These are phyloP conservation scores for Aspergillus sp. DNA, from an alignment of 2,329 filamentous ascomycete species.

Conservation along the genomic window DNA sequence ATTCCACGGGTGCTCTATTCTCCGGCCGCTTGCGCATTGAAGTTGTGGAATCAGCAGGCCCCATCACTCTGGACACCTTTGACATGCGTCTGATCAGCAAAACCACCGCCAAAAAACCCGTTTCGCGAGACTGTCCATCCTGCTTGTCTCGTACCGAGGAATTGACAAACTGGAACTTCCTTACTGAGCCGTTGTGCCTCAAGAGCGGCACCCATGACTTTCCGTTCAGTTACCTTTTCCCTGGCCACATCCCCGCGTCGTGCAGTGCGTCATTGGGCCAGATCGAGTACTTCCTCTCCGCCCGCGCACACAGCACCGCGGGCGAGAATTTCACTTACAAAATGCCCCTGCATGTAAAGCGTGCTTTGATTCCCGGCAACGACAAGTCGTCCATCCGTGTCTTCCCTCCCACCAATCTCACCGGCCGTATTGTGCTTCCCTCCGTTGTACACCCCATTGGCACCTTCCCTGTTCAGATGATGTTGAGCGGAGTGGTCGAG, in stretches of 20 bases:
- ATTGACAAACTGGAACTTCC: slow-evolving; percentile 70
- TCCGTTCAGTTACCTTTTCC: slow-evolving; percentile 81
- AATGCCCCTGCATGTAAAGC: slow-evolving; percentile 63
- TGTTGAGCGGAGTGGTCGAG: slow-evolving; percentile 76
- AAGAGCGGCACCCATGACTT: slow-evolving; percentile 61
- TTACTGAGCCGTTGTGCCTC: slow-evolving; percentile 44
- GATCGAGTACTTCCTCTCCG: slow-evolving; percentile 71
- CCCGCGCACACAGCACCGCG: slow-evolving; percentile 54
- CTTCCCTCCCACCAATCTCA: slow-evolving; percentile 93
- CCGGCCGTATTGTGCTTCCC: slow-evolving; percentile 71
- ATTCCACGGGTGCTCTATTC: slow-evolving; percentile 74
- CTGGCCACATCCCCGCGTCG: slow-evolving; percentile 75
- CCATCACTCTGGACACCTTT: slow-evolving; percentile 62
- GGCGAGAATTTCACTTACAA: slow-evolving; percentile 58
- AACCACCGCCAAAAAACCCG: slow-evolving; percentile 71
- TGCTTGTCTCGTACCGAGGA: slow-evolving; percentile 66
- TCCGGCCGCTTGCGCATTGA: slow-evolving; percentile 72
- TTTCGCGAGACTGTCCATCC: slow-evolving; percentile 66
- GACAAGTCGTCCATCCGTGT: slow-evolving; percentile 88
- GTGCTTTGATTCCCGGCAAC: slow-evolving; percentile 67
- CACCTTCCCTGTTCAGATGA: slow-evolving; percentile 68
- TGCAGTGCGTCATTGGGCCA: slow-evolving; percentile 64
- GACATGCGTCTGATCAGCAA: slow-evolving; percentile 63
- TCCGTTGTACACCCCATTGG: slow-evolving; percentile 80
- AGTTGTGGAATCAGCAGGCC: slow-evolving; percentile 54